phyloP scores from a whole-genome alignment of 129 eudicot genomes.

The Smallanthus sonchifolius region DNA sequence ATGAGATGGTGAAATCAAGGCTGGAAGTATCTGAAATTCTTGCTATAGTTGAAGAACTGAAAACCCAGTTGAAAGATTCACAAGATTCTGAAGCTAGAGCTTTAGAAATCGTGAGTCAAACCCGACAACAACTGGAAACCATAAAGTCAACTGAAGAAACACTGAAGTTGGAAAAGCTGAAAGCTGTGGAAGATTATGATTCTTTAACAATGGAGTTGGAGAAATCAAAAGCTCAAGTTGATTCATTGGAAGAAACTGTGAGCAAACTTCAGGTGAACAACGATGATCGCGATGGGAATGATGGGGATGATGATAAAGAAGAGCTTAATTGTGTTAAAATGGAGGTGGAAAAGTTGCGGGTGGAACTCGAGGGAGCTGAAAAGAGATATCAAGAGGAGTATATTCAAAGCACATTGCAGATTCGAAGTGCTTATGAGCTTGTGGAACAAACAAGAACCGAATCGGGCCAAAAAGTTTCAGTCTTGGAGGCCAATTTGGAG shows the following conservation, averaged over 20 bases:
- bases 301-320: slow-evolving; percentile 16
- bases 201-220: slow-evolving; percentile 54
- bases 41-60: slow-evolving; percentile 53
- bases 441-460: slow-evolving; percentile 63
- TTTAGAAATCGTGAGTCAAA: slow-evolving; percentile 37
- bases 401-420: slow-evolving; percentile 70
- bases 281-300: not conserved
- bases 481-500: slow-evolving; percentile 47
- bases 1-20: slow-evolving; percentile 54
- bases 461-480: slow-evolving; percentile 44
- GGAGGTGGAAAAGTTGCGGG: slow-evolving; percentile 51
- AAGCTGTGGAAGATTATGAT: slow-evolving; percentile 57
- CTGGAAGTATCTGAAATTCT: slow-evolving; percentile 60
- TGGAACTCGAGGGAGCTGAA: slow-evolving; percentile 75
- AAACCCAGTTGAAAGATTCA: slow-evolving; percentile 52
- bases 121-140: slow-evolving; percentile 46
- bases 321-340: slow-evolving; percentile 41
- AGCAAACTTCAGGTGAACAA: slow-evolving; percentile 32
- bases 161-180: slow-evolving; percentile 40
- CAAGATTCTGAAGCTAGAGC: slow-evolving; percentile 69
- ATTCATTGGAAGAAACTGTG: slow-evolving; percentile 54
- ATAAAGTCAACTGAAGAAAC: slow-evolving; percentile 50
- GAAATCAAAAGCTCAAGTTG: slow-evolving; percentile 44
- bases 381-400: slow-evolving; percentile 68
- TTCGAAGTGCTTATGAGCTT: slow-evolving; percentile 71